Evolutionary conservation across 345 rosid genomes (phyloP).

Genomic region (Excoecaria agallocha): DNA sequence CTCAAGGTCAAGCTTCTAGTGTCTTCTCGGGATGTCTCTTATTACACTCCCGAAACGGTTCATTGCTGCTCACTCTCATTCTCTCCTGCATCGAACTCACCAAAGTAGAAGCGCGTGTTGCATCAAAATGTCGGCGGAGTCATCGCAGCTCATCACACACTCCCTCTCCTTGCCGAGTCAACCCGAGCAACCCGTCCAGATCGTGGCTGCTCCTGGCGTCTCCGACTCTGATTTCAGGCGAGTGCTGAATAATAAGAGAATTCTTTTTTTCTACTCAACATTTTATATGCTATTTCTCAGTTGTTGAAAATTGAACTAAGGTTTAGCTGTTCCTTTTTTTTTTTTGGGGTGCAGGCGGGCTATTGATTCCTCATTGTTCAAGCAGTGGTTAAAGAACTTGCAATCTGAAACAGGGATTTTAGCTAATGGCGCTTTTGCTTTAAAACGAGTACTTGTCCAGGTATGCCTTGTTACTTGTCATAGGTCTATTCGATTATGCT

Average conservation of each 20-base stretch:
- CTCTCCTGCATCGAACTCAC: conserved; percentile 21
- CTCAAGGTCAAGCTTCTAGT: not conserved
- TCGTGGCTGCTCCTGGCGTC: conserved; percentile 62
- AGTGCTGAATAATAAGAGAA: not conserved
- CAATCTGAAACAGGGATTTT: conserved; percentile 73
- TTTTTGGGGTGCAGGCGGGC: conserved; percentile 45
- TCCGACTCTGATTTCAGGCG: conserved; percentile 69
- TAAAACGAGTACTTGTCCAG: conserved; percentile 75
- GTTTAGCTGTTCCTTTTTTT: not conserved
- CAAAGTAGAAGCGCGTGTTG: conserved; percentile 6
- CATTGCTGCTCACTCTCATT: conserved; percentile 1
- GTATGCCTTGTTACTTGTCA: conserved; percentile 24
- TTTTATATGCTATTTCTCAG: not conserved
- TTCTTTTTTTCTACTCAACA: not conserved
- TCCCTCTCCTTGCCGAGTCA: conserved; percentile 50
- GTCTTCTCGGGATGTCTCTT: conserved; percentile 9
- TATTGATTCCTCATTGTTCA: conserved; percentile 70
- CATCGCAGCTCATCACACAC: conserved; percentile 36
- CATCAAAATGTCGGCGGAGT: conserved; percentile 39
- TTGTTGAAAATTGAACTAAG: not conserved
- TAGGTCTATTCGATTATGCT: not conserved
- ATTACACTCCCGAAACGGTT: conserved; percentile 28
- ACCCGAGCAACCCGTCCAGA: conserved; percentile 52
- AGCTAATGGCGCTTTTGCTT: conserved; percentile 47
- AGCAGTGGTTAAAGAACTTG: conserved; percentile 76